A percentile compares a stretch with the other conserved stretches of the same genome.
Conservation (phyloP, 169 alveolate genomes). For the Plasmodium gonderi region DNA sequence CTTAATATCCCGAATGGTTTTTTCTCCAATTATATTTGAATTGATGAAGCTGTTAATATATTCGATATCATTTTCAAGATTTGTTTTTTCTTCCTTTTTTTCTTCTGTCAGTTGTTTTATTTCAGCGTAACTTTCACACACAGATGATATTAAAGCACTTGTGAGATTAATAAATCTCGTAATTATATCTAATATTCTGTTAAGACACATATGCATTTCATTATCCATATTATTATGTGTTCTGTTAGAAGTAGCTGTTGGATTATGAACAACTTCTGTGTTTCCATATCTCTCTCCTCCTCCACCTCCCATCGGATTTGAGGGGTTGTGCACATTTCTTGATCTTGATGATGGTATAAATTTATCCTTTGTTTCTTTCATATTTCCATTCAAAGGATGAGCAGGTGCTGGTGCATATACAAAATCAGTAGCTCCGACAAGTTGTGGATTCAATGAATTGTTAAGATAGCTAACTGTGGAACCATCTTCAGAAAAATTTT, state of each 20-base stretch:
- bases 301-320: no score
- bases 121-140: conserved; percentile 58
- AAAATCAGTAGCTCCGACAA: not conserved
- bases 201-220: conserved; percentile 42
- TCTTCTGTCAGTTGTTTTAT: conserved; percentile 37
- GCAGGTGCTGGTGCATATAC: not conserved
- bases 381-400: not conserved
- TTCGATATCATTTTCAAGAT: conserved; percentile 35
- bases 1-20: conserved; percentile 62
- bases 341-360: no score
- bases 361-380: no score
- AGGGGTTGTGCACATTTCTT: no score
- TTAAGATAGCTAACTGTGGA: not conserved
- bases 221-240: not conserved
- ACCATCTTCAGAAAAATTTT: no score
- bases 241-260: not conserved
- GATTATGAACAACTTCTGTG: not conserved
- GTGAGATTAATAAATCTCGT: conserved; percentile 55
- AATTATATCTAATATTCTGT: conserved; percentile 50
- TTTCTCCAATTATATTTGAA: conserved; percentile 58
- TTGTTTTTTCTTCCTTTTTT: conserved; percentile 6
- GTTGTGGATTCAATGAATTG: not conserved
- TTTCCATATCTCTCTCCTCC: no score
- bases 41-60: conserved; percentile 47
- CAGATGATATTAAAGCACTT: conserved; percentile 42